A percentile compares a stretch with the other conserved stretches of the same genome.
phyloP scores from a whole-genome alignment of 257 asterid genomes.

The Euphrasia confusa region DNA sequence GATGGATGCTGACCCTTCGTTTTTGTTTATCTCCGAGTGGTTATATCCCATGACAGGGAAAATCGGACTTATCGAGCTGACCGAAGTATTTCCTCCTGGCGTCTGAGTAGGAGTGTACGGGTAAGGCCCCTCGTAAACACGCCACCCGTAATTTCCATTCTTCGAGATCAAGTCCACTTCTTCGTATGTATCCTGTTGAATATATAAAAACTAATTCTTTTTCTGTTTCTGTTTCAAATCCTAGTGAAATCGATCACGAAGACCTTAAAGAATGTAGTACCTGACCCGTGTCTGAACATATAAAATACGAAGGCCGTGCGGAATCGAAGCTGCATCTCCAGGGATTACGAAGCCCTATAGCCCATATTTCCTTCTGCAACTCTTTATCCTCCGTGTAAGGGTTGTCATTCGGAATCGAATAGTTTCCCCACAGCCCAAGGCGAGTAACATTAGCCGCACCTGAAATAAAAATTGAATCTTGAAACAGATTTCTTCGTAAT shows the following conservation, averaged over 20 bases:
- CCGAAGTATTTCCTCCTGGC: constrained; percentile 50
- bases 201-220: neutral
- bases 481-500: too few species aligned
- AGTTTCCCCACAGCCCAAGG: constrained; percentile 85
- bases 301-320: constrained; percentile 70
- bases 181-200: constrained; percentile 61
- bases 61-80: constrained; percentile 35
- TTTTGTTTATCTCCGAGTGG: constrained; percentile 63
- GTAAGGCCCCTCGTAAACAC: constrained; percentile 53
- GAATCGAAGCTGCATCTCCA: constrained; percentile 99
- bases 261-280: constrained; percentile 17
- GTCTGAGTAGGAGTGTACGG: constrained; percentile 33
- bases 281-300: constrained; percentile 89
- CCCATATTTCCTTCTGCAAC: constrained; percentile 79
- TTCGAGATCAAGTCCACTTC: constrained; percentile 78
- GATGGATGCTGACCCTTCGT: constrained; percentile 85
- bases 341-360: constrained; percentile 81
- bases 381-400: constrained; percentile 56
- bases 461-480: too few species aligned
- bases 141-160: constrained; percentile 95
- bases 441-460: constrained; percentile 47
- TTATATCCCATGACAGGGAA: constrained; percentile 89
- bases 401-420: constrained; percentile 78
- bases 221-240: too few species aligned
- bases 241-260: too few species aligned